A percentile compares a stretch with the other conserved stretches of the same genome.
These are phyloP conservation scores for Pseudogymnoascus sp. DNA, from an alignment of 2,329 filamentous ascomycete species.

Conservation along the genomic window DNA sequence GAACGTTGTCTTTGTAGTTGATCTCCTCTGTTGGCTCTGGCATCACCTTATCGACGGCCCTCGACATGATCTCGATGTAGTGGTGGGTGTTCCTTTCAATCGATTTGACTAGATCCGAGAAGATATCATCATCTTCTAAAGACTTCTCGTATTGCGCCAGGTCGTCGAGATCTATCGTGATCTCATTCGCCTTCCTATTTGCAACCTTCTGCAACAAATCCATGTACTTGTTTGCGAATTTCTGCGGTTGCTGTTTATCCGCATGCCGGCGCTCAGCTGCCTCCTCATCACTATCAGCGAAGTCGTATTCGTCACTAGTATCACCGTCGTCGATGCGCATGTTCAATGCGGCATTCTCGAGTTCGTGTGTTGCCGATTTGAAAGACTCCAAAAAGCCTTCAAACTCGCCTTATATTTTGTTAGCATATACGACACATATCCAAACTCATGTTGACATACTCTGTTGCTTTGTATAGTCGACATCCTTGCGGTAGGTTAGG, in stretches of 20 bases:
- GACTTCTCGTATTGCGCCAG: conserved; percentile 71
- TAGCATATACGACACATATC: neutral
- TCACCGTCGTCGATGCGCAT: conserved; percentile 84
- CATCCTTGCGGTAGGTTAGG: conserved; percentile 67
- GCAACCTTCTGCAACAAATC: conserved; percentile 80
- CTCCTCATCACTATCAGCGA: conserved; percentile 76
- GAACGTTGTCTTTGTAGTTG: conserved; percentile 93
- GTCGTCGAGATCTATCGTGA: conserved; percentile 86
- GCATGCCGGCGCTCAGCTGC: conserved; percentile 39
- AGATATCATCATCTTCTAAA: conserved; percentile 49
- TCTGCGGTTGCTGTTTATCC: conserved; percentile 43
- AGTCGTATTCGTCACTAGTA: conserved; percentile 83
- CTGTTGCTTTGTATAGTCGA: conserved; percentile 85
- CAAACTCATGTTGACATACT: conserved; percentile 43
- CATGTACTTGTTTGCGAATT: conserved; percentile 79
- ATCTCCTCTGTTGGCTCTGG: conserved; percentile 71
- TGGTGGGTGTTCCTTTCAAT: conserved; percentile 90
- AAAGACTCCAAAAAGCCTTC: conserved; percentile 82
- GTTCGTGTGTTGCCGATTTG: conserved; percentile 72
- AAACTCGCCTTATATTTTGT: conserved; percentile 56
- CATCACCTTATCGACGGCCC: conserved; percentile 81
- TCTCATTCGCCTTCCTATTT: conserved; percentile 68
- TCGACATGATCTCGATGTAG: conserved; percentile 86
- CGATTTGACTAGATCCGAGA: conserved; percentile 67
- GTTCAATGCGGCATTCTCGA: conserved; percentile 75